Percentiles rank a stretch among this genome's conserved stretches.
Conservation (phyloP, 2,329 filamentous ascomycete species). For the Talaromyces rugulosus region DNA sequence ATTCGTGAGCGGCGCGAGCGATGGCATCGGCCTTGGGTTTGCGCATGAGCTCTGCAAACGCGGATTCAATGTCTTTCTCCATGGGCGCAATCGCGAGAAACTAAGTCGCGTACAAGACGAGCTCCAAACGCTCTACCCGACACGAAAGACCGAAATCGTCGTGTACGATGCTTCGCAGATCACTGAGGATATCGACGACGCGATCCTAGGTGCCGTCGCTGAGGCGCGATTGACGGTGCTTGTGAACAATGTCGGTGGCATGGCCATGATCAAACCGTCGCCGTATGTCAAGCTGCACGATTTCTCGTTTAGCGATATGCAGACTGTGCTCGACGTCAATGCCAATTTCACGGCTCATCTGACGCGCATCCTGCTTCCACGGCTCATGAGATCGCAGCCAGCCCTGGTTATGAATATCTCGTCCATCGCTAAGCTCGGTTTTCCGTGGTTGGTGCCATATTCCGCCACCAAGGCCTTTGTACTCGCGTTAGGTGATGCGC, state of each 20-base stretch:
- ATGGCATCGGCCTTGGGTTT: constrained; percentile 53
- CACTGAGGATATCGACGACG: constrained; percentile 18
- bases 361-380: constrained; percentile 44
- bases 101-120: constrained; percentile 39
- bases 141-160: constrained; percentile 35
- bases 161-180: constrained; percentile 42
- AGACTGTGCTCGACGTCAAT: constrained; percentile 46
- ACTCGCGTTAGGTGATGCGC: constrained; percentile 34
- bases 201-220: constrained; percentile 25
- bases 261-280: constrained; percentile 18
- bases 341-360: constrained; percentile 49
- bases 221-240: constrained; percentile 49
- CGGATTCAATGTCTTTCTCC: constrained; percentile 56
- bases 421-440: constrained; percentile 41
- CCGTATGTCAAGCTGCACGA: constrained; percentile 35
- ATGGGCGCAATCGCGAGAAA: constrained; percentile 52
- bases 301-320: constrained; percentile 33
- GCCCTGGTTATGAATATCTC: constrained; percentile 51
- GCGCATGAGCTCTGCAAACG: constrained; percentile 47
- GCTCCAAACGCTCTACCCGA: constrained; percentile 40
- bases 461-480: constrained; percentile 45
- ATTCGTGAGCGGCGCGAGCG: constrained; percentile 51
- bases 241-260: constrained; percentile 55
- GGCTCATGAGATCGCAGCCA: constrained; percentile 38
- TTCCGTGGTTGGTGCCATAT: constrained; percentile 48